Percentiles rank a stretch among this genome's conserved stretches.
Evolutionary conservation across 2,329 filamentous ascomycete species (phyloP).

Genomic region (Tolypocladium paradoxum): DNA sequence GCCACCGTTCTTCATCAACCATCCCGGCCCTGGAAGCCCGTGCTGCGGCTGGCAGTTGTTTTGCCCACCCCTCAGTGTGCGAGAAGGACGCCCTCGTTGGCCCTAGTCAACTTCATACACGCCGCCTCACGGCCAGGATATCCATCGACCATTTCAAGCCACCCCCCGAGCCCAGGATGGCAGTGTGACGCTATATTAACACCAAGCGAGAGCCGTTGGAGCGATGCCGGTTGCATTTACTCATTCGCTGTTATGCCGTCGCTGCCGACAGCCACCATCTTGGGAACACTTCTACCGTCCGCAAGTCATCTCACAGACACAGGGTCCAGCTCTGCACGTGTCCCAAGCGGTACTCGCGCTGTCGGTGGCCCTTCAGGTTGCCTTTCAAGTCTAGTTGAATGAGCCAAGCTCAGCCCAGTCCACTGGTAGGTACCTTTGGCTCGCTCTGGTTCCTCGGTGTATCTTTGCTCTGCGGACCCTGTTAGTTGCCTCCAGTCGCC

Average conservation of each 20-base stretch:
- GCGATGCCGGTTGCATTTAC: slow-evolving; percentile 4
- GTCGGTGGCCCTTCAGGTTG: slow-evolving; percentile 1
- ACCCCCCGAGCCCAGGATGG: background rate
- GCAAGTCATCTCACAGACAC: slow-evolving; percentile 6
- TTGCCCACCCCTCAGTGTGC: background rate
- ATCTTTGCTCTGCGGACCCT: slow-evolving; percentile 6
- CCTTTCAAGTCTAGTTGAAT: slow-evolving; percentile 2
- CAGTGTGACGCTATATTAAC: background rate
- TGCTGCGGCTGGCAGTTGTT: background rate
- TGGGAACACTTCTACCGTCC: slow-evolving; percentile 5
- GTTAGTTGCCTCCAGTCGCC: background rate
- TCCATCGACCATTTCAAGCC: background rate
- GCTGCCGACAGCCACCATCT: slow-evolving; percentile 10
- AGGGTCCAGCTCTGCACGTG: slow-evolving; percentile 7
- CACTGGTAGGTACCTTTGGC: slow-evolving; percentile 9
- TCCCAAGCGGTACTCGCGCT: slow-evolving; percentile 4
- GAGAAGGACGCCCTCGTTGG: background rate
- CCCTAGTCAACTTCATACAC: background rate
- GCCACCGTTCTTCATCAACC: background rate
- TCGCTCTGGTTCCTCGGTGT: slow-evolving; percentile 10
- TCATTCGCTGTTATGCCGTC: slow-evolving; percentile 7
- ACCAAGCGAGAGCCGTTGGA: slow-evolving; percentile 7
- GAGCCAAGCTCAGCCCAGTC: slow-evolving; percentile 10
- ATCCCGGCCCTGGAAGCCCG: background rate
- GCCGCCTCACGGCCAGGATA: background rate